phyloP scores from a whole-genome alignment of 1,284 basidiomycete genomes.

The Cryptococcus wingfieldii region DNA sequence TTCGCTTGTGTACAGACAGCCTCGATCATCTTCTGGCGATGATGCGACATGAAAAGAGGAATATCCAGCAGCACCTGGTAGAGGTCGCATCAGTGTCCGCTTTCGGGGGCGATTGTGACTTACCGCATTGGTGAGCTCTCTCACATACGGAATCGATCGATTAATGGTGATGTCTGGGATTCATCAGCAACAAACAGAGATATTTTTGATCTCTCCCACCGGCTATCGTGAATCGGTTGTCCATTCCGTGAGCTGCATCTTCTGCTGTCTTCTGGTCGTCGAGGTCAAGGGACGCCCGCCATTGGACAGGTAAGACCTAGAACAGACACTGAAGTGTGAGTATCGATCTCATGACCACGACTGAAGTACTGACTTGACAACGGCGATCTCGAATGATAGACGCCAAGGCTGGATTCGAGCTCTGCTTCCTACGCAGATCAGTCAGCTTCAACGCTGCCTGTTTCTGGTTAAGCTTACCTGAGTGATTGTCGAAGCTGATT shows the following conservation, averaged over 20 bases:
- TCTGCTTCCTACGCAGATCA: constrained; percentile 45
- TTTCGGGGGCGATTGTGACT: constrained; percentile 16
- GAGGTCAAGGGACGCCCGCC: constrained; percentile 54
- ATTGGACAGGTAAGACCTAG: constrained; percentile 56
- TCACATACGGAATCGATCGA: constrained; percentile 52
- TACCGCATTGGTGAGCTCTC: constrained; percentile 53
- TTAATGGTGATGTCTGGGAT: constrained; percentile 51
- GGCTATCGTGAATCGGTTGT: constrained; percentile 52
- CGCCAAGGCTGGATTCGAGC: constrained; percentile 48
- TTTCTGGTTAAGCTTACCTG: constrained; percentile 27
- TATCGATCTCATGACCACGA: too few species aligned
- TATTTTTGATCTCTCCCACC: constrained; percentile 23
- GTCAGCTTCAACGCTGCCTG: neutral
- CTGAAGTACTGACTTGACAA: constrained; percentile 32
- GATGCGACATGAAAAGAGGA: constrained; percentile 51
- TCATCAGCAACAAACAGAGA: neutral
- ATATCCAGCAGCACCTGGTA: constrained; percentile 52
- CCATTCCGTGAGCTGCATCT: constrained; percentile 49
- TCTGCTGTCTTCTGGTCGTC: constrained; percentile 49
- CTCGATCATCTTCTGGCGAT: constrained; percentile 54
- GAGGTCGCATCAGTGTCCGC: neutral
- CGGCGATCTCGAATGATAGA: constrained; percentile 52
- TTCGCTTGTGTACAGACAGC: constrained; percentile 51
- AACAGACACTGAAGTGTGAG: neutral
- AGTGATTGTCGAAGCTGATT: constrained; percentile 52